Conservation (phyloP, 805 yeast species). For the Sugiyamaella lignohabitans region DNA sequence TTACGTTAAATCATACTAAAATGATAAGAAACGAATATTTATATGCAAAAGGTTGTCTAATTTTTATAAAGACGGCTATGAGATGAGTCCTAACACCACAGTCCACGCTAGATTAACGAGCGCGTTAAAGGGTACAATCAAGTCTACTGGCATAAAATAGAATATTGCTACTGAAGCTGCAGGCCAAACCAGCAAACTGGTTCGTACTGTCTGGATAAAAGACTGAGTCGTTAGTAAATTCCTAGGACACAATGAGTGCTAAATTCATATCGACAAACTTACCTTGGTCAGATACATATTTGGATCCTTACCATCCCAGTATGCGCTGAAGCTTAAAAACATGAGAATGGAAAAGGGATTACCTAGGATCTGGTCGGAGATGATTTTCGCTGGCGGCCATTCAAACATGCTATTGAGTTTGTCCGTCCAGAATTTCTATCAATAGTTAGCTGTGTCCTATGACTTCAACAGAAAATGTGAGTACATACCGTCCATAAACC, state of each 20-base stretch:
- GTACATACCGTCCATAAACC: slow-evolving; percentile 30
- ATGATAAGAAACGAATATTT: too few relatives aligned
- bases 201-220: slow-evolving; percentile 15
- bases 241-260: background rate
- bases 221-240: slow-evolving; percentile 12
- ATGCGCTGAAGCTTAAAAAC: slow-evolving; percentile 30
- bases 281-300: slow-evolving; percentile 27
- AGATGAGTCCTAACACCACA: slow-evolving; percentile 18
- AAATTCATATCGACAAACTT: slow-evolving; percentile 1
- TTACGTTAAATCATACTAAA: too few relatives aligned
- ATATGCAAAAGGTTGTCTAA: too few relatives aligned
- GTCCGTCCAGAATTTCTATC: slow-evolving; percentile 32
- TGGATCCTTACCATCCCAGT: slow-evolving; percentile 33
- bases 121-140: slow-evolving; percentile 24
- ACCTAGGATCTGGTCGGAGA: slow-evolving; percentile 31
- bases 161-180: slow-evolving; percentile 21
- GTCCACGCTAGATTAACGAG: slow-evolving; percentile 24
- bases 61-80: too few relatives aligned
- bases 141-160: slow-evolving; percentile 16
- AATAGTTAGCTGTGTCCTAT: background rate
- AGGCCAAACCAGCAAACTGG: slow-evolving; percentile 25
- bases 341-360: slow-evolving; percentile 30
- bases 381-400: slow-evolving; percentile 20
- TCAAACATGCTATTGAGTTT: slow-evolving; percentile 23
- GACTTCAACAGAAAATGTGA: background rate